Conservation (phyloP, 257 asterid genomes). For the Nicotiana undulata region DNA sequence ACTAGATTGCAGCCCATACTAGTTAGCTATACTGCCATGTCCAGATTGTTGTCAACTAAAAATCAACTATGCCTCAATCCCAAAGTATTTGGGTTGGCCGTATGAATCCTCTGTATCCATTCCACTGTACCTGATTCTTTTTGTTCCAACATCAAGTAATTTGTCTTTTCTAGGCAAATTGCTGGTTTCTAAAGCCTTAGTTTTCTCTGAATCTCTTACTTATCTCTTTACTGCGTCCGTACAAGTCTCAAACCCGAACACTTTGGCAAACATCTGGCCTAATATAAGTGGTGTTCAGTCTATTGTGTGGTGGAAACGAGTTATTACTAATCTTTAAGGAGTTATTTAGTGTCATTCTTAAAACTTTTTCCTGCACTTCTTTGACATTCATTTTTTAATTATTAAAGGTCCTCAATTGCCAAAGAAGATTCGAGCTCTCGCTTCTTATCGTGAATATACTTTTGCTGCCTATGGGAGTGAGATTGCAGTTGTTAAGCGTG, state of each 20-base stretch:
- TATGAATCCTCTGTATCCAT: neutral
- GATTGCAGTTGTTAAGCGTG: constrained; percentile 78
- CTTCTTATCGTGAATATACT: constrained; percentile 75
- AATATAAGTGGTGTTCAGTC: neutral
- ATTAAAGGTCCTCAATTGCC: constrained; percentile 82
- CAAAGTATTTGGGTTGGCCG: neutral
- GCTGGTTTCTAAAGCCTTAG: neutral
- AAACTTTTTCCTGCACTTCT: neutral
- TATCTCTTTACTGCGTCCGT: neutral
- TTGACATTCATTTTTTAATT: neutral
- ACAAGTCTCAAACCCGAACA: neutral
- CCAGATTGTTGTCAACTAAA: constrained; percentile 1
- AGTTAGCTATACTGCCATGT: neutral
- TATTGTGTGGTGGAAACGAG: neutral
- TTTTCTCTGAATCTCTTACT: neutral
- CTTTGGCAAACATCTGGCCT: neutral
- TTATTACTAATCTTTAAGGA: neutral
- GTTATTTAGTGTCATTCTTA: neutral
- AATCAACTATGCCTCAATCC: neutral
- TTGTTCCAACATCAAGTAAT: neutral
- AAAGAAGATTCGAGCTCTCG: constrained; percentile 90
- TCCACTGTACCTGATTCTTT: neutral
- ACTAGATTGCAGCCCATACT: neutral
- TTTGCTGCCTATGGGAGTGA: constrained; percentile 81
- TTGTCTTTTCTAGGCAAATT: neutral